Base-by-base conservation (phyloP, 768 basidiomycete genomes). In the Amanita pseudoporphyria region DNA sequence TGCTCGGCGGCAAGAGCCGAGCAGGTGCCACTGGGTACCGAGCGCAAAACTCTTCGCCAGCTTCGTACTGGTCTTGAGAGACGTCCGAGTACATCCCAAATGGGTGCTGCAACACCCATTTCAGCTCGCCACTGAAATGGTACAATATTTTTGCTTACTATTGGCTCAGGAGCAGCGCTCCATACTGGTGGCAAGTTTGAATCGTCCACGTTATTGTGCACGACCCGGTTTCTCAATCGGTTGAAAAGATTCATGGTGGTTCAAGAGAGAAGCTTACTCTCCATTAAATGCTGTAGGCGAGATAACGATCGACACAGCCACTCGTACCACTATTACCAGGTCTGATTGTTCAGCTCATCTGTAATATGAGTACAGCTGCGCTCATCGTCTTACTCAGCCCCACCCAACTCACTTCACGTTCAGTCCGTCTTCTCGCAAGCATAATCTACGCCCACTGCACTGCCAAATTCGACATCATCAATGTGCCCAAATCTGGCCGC, bases 81-180 rank as follows among this genome's bases (percentile, higher is more conserved):
- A 82, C 83, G 53, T 84, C 83, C 41, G 70, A 67, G 53, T 60
- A 70, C 48, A 74, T 71, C 2, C 82, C 82, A n/a, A 60, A 63
- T 7, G 46, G 49, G 55, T 78, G 68, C 72, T 73, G 30, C 22
- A 49, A 26, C n/a, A 35, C 21, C 28, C 21, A 16, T 16, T 6
- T 14, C 9, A 21, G 4, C 12, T 33, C 18, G 30, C 4, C 28
- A 5, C 31, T 48, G 18, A 10, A 10, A 38, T 14, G 26, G 24
- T 12, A 48, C 9, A 28, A 7, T 28, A 28, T 28, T 7, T 28
- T 7, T 4, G 7, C 45, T 16, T 35, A 47, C 45, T 5, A 21
- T 38, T 6, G 35, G 36, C 38, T 48, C 47, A 12, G 47, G 47
- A 16, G 47, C 47, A 10, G 47, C 35, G 9, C 30, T 31, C 47